Evolutionary conservation across 495 filamentous ascomycete species (phyloP), one percentile per base, ranked within the genome.

Genomic region (Penicillium bialowiezense): DNA sequence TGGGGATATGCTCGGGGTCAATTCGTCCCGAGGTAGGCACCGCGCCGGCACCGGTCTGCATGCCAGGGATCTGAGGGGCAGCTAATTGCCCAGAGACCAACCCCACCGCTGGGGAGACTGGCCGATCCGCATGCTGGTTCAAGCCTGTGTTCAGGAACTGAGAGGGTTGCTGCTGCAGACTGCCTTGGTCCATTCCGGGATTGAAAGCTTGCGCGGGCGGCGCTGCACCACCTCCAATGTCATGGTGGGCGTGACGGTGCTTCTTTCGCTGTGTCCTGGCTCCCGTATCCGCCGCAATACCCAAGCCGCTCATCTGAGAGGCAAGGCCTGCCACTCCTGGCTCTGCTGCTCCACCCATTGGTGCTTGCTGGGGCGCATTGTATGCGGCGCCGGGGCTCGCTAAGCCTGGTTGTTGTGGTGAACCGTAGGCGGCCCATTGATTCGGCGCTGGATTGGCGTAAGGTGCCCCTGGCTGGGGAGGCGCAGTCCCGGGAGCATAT

Each of bases 1-100:
- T 96, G 18, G 93, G 93, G 50, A 96, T 91, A 51, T 96, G 89
- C 59, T 97, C 90, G 10, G 95, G 89, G 50, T 97, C 89, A 52
- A 97, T 85, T 57, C 80, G 80, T 14, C 86, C 83, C 65, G 91
- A 85, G 5, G 86, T 82, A 18, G 85, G 66, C 12, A 77, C 76
- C 13, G 73, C 67, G 5, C 66, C 71, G 17, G 62, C 62, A 39
- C 60, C 69, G 26, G 56, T 55, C 47, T 63, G 44, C 43, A 69
- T 24, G 58, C 76, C 41, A 81, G 87, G 59, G 34, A 45, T 45
- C 66, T 77, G 79, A 12, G 81, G 76, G 18, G 78, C 79, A 46
- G 79, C 79, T 44, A 83, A 33, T 3, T 52, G 51, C 35, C 55
- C 54, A 37, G 58, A 51, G 38, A 62, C 62, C 41, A 84, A 60